A percentile compares a stretch with the other conserved stretches of the same genome.
These are phyloP conservation scores for Basipetospora chlamydospora DNA, from an alignment of 2,329 filamentous ascomycete genomes.

Conservation along the genomic window DNA sequence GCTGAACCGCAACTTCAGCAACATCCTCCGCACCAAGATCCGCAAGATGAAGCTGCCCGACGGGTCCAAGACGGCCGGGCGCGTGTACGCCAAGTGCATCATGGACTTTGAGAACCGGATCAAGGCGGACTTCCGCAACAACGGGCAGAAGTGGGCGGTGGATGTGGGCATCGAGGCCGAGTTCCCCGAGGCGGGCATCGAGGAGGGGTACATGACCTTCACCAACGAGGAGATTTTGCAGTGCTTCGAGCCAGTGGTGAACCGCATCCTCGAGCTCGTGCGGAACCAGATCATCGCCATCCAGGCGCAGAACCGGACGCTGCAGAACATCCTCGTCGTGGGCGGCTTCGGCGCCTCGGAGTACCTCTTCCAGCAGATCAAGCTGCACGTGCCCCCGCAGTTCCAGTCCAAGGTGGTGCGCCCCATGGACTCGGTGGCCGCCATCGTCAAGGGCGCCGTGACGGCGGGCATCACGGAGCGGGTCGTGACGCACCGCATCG, in stretches of 20 bases:
- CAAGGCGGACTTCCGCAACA: conserved; percentile 98
- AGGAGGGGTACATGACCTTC: conserved; percentile 99
- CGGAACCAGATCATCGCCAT: conserved; percentile 98
- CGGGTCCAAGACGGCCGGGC: conserved; percentile 90
- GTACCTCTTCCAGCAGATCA: conserved; percentile 99
- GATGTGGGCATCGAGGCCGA: conserved; percentile 98
- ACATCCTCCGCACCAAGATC: conserved; percentile 94
- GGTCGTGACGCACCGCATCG: conserved; percentile 91
- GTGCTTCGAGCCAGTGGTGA: conserved; percentile 97
- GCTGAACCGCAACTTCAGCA: conserved; percentile 94
- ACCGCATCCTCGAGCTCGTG: conserved; percentile 89
- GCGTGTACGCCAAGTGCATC: conserved; percentile 97
- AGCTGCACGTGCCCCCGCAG: conserved; percentile 92
- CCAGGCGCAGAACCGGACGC: conserved; percentile 82
- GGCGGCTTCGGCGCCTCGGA: conserved; percentile 97
- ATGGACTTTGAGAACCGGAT: conserved; percentile 99
- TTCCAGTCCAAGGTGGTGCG: conserved; percentile 97
- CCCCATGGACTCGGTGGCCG: conserved; percentile 96
- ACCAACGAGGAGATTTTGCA: conserved; percentile 98
- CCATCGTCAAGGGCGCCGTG: conserved; percentile 96
- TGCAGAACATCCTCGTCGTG: conserved; percentile 94
- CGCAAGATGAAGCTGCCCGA: conserved; percentile 98
- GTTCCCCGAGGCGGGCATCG: conserved; percentile 92
- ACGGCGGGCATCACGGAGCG: conserved; percentile 96
- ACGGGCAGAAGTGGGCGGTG: conserved; percentile 97